Base-by-base conservation (phyloP, 371 early-diverging fungal species). In the Zychaea mexicana region DNA sequence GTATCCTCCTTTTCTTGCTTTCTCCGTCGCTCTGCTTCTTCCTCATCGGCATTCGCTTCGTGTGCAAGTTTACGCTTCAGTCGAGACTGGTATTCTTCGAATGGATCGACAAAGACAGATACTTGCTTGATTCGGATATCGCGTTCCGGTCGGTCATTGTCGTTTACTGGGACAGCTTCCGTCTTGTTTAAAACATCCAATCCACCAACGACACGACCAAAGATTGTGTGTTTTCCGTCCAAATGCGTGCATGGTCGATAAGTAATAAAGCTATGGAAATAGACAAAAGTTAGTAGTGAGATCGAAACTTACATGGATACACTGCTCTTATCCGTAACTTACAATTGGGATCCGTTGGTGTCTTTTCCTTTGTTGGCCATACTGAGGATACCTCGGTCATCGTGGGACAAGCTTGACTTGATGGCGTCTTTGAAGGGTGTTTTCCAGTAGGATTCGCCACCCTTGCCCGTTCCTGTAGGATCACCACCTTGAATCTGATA, bases 401-500 rank as follows among this genome's bases (percentile, higher is more conserved):
- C 79, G 70, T 98, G 99, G 6, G 82, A 83, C 28, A 94, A 67
- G 36, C 82, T 88, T 1, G 77, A 62, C 67, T 88, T 89, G 71
- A 94, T 88, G 72, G 97, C 94, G 72, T 94, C 94, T 26, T 74
- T 74, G 66, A 98, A 98, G 47, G 83, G 82, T 26, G 83, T 71
- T 33, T 91, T 91, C 90, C 93, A 96, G 46, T 85, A 83, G 2
- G 92, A 90, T 64, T 92, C 85, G 6, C 96, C 95, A 8, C 98
- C 99, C 21, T 82, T 79, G 15, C 97, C 97, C 3, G 91, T 92
- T 1, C 98, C 96, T 8, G 94, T 91, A 53, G 96, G 92, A 76
- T 97, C 98, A 26, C 97, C 98, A 24, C 96, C 96, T 84, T 97
- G 97, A 21, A 96, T 82, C 86, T 86, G 71, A n/a, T n/a, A 42